These are phyloP conservation scores for Aureobasidium mangrovei DNA, from an alignment of 2,329 filamentous ascomycete species.

Conservation along the genomic window DNA sequence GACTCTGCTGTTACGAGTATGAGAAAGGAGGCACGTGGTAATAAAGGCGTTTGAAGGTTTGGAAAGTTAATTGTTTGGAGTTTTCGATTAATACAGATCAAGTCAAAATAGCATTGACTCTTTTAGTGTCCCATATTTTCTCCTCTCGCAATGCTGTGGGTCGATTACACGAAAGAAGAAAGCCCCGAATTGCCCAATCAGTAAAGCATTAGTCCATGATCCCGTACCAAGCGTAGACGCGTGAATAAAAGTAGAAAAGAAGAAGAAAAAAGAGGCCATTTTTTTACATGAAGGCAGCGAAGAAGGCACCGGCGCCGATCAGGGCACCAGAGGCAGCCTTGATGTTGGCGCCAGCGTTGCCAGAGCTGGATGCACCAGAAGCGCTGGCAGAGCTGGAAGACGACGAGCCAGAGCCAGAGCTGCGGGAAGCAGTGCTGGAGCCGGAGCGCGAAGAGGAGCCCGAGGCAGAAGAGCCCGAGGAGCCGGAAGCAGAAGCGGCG, in stretches of 20 bases:
- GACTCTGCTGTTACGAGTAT: too few relatives aligned
- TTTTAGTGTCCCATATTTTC: background rate
- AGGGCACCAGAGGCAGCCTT: slow-evolving; percentile 28
- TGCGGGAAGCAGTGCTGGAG: slow-evolving; percentile 15
- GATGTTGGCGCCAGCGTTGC: slow-evolving; percentile 21
- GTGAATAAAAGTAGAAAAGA: background rate
- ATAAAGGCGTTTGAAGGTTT: background rate
- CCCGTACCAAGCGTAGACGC: background rate
- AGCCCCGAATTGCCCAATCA: background rate
- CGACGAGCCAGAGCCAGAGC: slow-evolving; percentile 6
- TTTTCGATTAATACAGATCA: background rate
- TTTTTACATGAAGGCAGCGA: slow-evolving; percentile 29
- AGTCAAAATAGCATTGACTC: too few relatives aligned
- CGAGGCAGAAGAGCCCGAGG: slow-evolving; percentile 13
- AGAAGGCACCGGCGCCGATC: slow-evolving; percentile 29
- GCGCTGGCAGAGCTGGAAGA: slow-evolving; percentile 17
- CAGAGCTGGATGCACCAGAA: slow-evolving; percentile 16
- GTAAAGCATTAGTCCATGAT: background rate
- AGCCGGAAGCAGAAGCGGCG: slow-evolving; percentile 13
- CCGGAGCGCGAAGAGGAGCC: slow-evolving; percentile 8
- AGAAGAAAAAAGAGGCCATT: background rate
- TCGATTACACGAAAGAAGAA: background rate
- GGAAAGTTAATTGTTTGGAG: background rate
- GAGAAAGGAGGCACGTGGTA: too few relatives aligned
- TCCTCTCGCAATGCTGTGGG: background rate